Evolutionary conservation across 2,329 filamentous ascomycete genomes (phyloP), one percentile per base, ranked within the genome.

Genomic region (Xylaria sp.): DNA sequence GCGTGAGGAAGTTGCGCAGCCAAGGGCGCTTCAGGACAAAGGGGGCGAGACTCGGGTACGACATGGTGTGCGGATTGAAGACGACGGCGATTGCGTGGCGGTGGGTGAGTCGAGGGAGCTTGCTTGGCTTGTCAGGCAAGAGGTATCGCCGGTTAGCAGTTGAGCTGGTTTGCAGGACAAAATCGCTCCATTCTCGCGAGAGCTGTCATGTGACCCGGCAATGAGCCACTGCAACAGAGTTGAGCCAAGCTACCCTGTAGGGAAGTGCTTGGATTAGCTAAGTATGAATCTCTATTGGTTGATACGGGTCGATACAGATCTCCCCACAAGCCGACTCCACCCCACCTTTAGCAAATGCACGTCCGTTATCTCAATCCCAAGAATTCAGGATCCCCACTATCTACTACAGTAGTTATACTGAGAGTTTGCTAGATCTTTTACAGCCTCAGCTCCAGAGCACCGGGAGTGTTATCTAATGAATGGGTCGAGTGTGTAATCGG

Each of bases 1-100:
- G 96, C 85, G 85, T 89, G 82, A 98, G 84, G 84, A 91, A 86
- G 76, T 86, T 90, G 82, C 86, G 84, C 79, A 98, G 89, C 93
- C 93, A 97, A 75, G 95, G 94, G 78, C 94, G 90, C 86, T 91
- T 91, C 80, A 89, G 80, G 79, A 97, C 88, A 80, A 89, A 94
- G 76, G 89, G 91, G 77, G 91, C 88, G 82, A 93, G 87, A 78
- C 86, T 91, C 72, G 89, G 89, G 78, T 89, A 87, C 81, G 93
- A 92, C 80, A 79, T 88, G 75, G 74, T 73, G 72, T 72, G 63
- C 60, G 69, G 70, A 5, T 45, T 48, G 73, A 43, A 10, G 68
- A 63, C 62, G 58, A 65, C 15, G 53, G 13, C 32, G 50, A 48
- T 5, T 2, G 43, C 43, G 45, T 15, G 45, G 46, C 18, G 48